A percentile compares a stretch with the other conserved stretches of the same genome.
Evolutionary conservation across 768 basidiomycete species (phyloP).

Genomic region (Mycena rebaudengoi): DNA sequence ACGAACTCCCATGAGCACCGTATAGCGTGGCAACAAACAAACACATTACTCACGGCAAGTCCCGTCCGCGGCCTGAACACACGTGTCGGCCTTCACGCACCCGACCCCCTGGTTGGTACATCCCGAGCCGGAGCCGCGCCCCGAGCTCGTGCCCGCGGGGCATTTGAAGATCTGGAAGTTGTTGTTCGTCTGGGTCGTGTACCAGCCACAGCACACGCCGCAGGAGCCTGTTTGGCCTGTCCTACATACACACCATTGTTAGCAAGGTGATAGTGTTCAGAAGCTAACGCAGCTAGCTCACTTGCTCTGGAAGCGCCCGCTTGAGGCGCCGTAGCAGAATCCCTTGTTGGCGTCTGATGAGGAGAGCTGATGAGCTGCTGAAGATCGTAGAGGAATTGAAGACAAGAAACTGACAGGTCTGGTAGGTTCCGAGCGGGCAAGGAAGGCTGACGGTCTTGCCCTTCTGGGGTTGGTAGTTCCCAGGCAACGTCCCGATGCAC

Average conservation of each 20-base stretch:
- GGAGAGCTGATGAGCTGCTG: too few species aligned
- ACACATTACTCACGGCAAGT: conserved; percentile 19
- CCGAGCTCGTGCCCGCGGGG: conserved; percentile 6
- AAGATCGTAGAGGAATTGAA: background rate
- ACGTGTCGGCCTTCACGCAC: background rate
- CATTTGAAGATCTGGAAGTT: conserved; percentile 13
- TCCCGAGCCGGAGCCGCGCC: background rate
- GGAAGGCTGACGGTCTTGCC: background rate
- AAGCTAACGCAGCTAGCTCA: background rate
- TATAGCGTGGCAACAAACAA: too few species aligned
- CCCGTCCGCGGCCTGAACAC: background rate
- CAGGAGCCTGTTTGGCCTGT: conserved; percentile 5
- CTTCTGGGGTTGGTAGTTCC: background rate
- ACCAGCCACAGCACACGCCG: conserved; percentile 15
- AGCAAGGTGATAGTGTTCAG: background rate
- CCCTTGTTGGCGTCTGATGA: background rate
- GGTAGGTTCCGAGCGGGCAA: conserved; percentile 3
- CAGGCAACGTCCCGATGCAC: background rate
- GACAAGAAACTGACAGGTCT: conserved; percentile 1
- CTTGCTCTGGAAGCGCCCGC: conserved; percentile 7
- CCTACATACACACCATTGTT: background rate
- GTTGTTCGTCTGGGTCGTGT: background rate
- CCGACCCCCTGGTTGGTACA: background rate
- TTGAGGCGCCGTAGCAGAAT: conserved; percentile 6
- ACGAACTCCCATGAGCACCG: too few species aligned